Evolutionary conservation across 2,329 filamentous ascomycete species (phyloP), one percentile per base, ranked within the genome.

Genomic region (Helminthosporium solani): DNA sequence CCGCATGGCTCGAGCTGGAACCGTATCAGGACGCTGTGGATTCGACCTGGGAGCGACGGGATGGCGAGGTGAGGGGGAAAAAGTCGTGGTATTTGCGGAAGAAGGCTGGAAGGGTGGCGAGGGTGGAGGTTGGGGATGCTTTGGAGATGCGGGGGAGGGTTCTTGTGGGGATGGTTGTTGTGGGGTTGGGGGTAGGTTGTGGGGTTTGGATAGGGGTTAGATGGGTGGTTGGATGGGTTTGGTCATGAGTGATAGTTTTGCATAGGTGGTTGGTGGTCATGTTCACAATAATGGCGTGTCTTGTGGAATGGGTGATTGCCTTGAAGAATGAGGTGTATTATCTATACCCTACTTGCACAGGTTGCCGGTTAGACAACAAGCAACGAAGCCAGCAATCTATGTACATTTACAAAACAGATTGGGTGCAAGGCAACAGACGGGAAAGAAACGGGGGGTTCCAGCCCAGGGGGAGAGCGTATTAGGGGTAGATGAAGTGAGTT

Each of bases 91-190:
- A 70, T 52, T 42, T 68, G 15, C 53, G 67, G 16, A 73, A 68
- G 59, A 75, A 72, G 59, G 71, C 74, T 33, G 57, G 78, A 49
- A 82, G 83, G 62, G 71, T 87, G 42, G 76, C 84, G 59, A 78
- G 72, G 61, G 72, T 84, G 73, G 81, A 87, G 63, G 75, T 83
- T 14, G 75, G 74, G 2, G 83, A 87, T 58, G 84, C 84, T 2
- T 82, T 87, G 52, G 77, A 79, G 61, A 73, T 86, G 63, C 75
- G 81, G 19, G 70, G 73, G 9, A 71, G 70, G 16, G 76, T 87
- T n/a, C 68, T 85, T 19, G 60, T 77, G 3, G 71, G 67, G 2
- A 61, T 87, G 57, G 71, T 70, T 7, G 59, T 75, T 3, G 54
- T 59, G 21, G 12, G 62, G 38, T 23, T 56, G 19, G 9, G 63